phyloP scores from a whole-genome alignment of 768 basidiomycete species.

The Ephemerocybe angulata region DNA sequence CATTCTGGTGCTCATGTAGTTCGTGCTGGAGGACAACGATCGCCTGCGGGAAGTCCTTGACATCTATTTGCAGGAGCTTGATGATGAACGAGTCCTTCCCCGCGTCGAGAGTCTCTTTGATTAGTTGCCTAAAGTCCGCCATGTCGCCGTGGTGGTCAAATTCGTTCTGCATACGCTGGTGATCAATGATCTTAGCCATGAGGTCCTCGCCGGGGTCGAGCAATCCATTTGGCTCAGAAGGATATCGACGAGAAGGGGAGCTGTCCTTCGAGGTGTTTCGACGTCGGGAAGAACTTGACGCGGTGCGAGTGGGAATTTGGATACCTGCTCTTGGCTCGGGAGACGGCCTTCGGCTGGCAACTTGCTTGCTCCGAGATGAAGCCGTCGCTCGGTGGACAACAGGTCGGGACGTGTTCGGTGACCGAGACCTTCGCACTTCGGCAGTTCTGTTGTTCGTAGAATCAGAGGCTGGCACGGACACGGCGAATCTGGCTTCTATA shows the following conservation, averaged over 20 bases:
- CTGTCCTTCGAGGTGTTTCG: not conserved
- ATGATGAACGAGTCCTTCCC: constrained; percentile 10
- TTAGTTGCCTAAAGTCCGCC: constrained; percentile 3
- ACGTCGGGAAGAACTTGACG: not conserved
- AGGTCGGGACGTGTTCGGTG: not conserved
- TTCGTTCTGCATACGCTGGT: constrained; percentile 8
- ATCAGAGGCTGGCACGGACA: not conserved
- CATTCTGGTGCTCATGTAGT: not conserved
- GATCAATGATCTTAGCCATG: constrained; percentile 1
- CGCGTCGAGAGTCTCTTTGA: constrained; percentile 7
- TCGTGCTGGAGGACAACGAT: constrained; percentile 6
- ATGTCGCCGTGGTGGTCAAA: constrained; percentile 4
- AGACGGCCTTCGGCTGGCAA: not conserved
- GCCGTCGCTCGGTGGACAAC: not conserved
- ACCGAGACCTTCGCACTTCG: not conserved
- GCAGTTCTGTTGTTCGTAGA: not conserved
- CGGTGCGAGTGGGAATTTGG: not conserved
- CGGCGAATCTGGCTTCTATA: not conserved
- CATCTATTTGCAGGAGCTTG: constrained; percentile 7
- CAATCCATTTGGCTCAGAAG: not conserved
- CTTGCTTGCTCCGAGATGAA: constrained; percentile 1
- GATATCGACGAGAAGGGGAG: not conserved
- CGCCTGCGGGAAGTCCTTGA: constrained; percentile 6
- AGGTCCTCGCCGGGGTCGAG: not conserved
- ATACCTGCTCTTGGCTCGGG: not conserved